A percentile compares a stretch with the other conserved stretches of the same genome.
Conservation (phyloP, 192 early-diverging fungal species). For the Coemansia sp. region DNA sequence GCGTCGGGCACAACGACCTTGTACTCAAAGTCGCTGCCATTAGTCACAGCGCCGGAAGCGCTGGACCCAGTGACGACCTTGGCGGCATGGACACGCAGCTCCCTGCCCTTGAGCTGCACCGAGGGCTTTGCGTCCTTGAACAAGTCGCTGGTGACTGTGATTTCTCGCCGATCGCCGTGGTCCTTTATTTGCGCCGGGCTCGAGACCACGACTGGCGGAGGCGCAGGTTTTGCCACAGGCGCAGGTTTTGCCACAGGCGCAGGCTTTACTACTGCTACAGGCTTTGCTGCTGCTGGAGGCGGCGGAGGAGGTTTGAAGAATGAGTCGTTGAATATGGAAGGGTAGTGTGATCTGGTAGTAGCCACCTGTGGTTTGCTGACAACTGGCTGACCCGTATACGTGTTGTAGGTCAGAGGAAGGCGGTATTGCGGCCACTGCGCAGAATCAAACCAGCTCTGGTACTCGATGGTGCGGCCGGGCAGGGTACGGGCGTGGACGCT, state of each 20-base stretch:
- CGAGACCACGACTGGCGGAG: not conserved
- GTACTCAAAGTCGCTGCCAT: constrained; percentile 35
- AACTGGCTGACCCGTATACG: not conserved
- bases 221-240: not conserved
- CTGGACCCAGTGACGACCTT: not conserved
- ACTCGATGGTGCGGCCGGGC: constrained; percentile 25
- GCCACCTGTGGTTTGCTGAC: too few species aligned
- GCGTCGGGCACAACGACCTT: constrained; percentile 13
- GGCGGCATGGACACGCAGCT: constrained; percentile 22
- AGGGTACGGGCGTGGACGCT: constrained; percentile 29
- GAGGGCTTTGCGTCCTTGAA: constrained; percentile 20
- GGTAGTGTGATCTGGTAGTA: not conserved
- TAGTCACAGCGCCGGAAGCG: not conserved
- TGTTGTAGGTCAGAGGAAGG: constrained; percentile 9
- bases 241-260: not conserved
- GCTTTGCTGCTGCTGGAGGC: not conserved
- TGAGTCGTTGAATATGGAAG: constrained; percentile 18
- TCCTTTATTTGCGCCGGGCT: constrained; percentile 14
- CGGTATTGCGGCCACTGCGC: constrained; percentile 5
- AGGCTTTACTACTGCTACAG: not conserved
- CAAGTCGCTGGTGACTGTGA: constrained; percentile 23
- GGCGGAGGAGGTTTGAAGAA: constrained; percentile 14
- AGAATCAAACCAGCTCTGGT: constrained; percentile 16
- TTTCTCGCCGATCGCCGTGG: constrained; percentile 14
- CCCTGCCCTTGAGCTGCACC: constrained; percentile 27